phyloP scores from a whole-genome alignment of 345 rosid species.

The Raphanus sativus region DNA sequence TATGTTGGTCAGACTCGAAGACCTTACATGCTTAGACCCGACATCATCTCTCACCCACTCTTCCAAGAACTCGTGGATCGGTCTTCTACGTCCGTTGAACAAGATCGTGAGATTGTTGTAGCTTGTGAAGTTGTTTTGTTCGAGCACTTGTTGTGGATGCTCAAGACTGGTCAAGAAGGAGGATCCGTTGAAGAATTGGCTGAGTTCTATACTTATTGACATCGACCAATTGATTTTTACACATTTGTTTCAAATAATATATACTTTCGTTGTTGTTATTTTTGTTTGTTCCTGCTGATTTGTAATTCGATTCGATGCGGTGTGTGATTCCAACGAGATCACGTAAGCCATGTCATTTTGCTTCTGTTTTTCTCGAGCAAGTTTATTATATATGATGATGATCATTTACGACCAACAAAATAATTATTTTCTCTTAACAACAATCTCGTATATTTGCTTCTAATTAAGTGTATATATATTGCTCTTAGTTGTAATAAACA shows the following conservation, averaged over 20 bases:
- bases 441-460: not conserved
- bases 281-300: conserved; percentile 17
- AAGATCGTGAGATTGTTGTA: conserved; percentile 49
- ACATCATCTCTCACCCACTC: conserved; percentile 66
- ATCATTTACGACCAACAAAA: conserved; percentile 22
- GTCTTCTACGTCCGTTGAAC: conserved; percentile 41
- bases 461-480: not conserved
- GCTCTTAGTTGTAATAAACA: not conserved
- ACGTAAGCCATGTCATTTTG: conserved; percentile 35
- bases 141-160: conserved; percentile 94
- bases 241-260: conserved; percentile 26
- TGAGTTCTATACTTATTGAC: conserved; percentile 66
- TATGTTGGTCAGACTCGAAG: conserved; percentile 86
- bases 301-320: conserved; percentile 31
- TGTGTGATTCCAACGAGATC: conserved; percentile 33
- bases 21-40: conserved; percentile 57
- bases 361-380: conserved; percentile 30
- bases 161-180: conserved; percentile 47
- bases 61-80: conserved; percentile 71
- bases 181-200: conserved; percentile 43
- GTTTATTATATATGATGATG: conserved; percentile 17
- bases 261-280: conserved; percentile 12
- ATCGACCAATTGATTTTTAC: not conserved
- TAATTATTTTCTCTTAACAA: not conserved
- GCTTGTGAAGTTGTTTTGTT: conserved; percentile 90